Percentiles rank a stretch among this genome's conserved stretches.
phyloP scores from a whole-genome alignment of 768 basidiomycete genomes.

The Boletus speciosus region DNA sequence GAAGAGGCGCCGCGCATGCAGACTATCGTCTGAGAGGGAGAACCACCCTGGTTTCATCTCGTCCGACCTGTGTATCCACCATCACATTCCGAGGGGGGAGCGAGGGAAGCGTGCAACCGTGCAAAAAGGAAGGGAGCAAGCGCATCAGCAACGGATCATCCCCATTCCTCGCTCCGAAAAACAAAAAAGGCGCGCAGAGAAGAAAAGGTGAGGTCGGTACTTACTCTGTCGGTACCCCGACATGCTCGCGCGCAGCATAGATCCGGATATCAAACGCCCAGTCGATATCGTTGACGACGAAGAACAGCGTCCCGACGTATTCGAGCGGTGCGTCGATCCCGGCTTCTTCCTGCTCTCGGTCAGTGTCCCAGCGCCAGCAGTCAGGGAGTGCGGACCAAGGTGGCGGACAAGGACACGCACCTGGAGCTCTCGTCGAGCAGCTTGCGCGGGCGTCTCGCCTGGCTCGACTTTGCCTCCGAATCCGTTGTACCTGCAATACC shows the following conservation, averaged over 20 bases:
- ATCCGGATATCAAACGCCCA: conserved; percentile 71
- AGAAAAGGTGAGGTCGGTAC: conserved; percentile 14
- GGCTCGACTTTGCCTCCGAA: conserved; percentile 87
- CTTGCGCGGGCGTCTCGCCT: conserved; percentile 63
- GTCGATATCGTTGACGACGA: conserved; percentile 50
- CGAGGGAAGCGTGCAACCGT: neutral
- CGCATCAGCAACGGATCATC: neutral
- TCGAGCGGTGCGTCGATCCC: conserved; percentile 65
- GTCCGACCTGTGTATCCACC: conserved; percentile 56
- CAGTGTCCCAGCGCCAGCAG: neutral
- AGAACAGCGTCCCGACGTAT: conserved; percentile 64
- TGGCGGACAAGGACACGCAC: conserved; percentile 28
- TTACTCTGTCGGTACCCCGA: conserved; percentile 65
- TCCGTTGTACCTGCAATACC: conserved; percentile 66
- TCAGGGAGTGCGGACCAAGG: neutral
- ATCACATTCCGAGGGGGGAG: neutral
- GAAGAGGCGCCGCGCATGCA: conserved; percentile 9
- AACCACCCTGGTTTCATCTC: conserved; percentile 91
- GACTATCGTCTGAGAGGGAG: conserved; percentile 29
- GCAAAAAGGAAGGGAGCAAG: neutral
- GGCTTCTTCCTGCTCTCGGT: conserved; percentile 66
- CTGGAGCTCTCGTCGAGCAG: conserved; percentile 73
- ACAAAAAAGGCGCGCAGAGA: neutral
- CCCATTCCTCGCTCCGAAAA: neutral
- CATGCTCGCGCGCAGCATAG: conserved; percentile 60